Evolutionary conservation across 2,329 filamentous ascomycete genomes (phyloP).

Genomic region (Colletotrichum ledebouriae): DNA sequence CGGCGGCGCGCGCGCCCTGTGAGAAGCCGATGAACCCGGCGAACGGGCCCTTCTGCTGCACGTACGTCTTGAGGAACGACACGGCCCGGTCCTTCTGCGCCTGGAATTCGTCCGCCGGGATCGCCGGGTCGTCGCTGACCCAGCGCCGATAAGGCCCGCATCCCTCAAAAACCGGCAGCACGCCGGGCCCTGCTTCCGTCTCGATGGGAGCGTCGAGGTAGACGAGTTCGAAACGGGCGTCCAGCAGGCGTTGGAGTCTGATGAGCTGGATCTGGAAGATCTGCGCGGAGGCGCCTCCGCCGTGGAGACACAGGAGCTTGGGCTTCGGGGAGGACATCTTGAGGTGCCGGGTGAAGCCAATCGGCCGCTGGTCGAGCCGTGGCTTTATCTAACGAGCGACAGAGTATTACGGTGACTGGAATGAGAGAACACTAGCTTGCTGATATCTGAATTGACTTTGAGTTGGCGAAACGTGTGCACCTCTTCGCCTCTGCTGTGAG

Average conservation of each 20-base stretch:
- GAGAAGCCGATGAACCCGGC: conserved; percentile 37
- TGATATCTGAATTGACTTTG: neutral
- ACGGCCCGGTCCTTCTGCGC: conserved; percentile 31
- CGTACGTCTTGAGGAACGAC: conserved; percentile 28
- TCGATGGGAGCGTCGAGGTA: conserved; percentile 37
- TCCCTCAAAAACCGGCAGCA: conserved; percentile 35
- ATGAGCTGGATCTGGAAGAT: conserved; percentile 39
- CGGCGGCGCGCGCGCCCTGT: conserved; percentile 32
- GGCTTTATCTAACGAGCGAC: neutral
- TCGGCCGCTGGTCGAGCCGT: no score
- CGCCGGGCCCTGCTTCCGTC: conserved; percentile 28
- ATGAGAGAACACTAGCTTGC: neutral
- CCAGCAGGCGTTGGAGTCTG: conserved; percentile 27
- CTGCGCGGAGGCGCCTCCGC: conserved; percentile 27
- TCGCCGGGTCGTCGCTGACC: conserved; percentile 38
- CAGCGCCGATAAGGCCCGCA: conserved; percentile 37
- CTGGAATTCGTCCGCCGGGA: conserved; percentile 24
- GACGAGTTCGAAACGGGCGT: conserved; percentile 30
- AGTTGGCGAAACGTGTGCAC: conserved; percentile 7
- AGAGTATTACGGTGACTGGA: neutral
- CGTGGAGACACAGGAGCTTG: conserved; percentile 39
- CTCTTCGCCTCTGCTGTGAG: neutral
- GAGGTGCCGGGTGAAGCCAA: fast-evolving
- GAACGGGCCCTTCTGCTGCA: conserved; percentile 37
- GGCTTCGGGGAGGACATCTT: conserved; percentile 13